These are phyloP conservation scores for Jacaranda mimosifolia DNA, from an alignment of 257 asterid genomes.

Conservation along the genomic window DNA sequence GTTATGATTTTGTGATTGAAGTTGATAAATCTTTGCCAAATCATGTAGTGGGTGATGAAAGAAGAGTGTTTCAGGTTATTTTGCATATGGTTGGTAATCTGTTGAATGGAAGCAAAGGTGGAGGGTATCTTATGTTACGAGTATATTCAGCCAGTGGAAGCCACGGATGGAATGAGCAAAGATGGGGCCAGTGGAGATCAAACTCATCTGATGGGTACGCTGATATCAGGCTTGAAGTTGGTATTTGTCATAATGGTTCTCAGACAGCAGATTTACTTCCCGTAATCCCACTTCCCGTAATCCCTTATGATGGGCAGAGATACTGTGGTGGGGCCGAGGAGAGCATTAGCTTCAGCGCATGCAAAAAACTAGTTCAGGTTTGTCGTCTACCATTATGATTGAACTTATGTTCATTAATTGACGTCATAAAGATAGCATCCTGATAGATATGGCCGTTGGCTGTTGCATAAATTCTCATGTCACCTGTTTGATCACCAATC, in stretches of 20 bases:
- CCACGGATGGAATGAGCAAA: conserved; percentile 64
- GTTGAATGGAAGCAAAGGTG: conserved; percentile 61
- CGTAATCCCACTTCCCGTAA: conserved; percentile 29
- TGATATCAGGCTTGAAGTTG: conserved; percentile 63
- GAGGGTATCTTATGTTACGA: conserved; percentile 63
- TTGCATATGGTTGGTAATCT: conserved; percentile 88
- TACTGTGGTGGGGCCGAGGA: conserved; percentile 60
- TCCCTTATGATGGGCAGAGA: conserved; percentile 44
- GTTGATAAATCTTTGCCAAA: conserved; percentile 80
- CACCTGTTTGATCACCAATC: too few species aligned
- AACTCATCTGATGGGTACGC: conserved; percentile 65
- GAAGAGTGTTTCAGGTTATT: conserved; percentile 82
- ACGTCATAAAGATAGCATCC: background rate
- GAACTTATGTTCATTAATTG: background rate
- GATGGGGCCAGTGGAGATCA: conserved; percentile 76
- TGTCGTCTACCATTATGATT: conserved; percentile 13
- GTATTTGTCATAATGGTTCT: conserved; percentile 48
- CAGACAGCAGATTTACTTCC: conserved; percentile 43
- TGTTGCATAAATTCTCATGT: background rate
- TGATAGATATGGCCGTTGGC: background rate
- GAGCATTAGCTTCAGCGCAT: conserved; percentile 81
- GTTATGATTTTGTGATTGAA: conserved; percentile 65
- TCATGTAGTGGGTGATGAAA: conserved; percentile 91
- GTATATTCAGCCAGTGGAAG: conserved; percentile 61
- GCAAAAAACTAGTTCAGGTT: conserved; percentile 94